Evolutionary conservation across 768 basidiomycete species (phyloP), one percentile per base, ranked within the genome.

Genomic region (Rhizopogon salebrosus): DNA sequence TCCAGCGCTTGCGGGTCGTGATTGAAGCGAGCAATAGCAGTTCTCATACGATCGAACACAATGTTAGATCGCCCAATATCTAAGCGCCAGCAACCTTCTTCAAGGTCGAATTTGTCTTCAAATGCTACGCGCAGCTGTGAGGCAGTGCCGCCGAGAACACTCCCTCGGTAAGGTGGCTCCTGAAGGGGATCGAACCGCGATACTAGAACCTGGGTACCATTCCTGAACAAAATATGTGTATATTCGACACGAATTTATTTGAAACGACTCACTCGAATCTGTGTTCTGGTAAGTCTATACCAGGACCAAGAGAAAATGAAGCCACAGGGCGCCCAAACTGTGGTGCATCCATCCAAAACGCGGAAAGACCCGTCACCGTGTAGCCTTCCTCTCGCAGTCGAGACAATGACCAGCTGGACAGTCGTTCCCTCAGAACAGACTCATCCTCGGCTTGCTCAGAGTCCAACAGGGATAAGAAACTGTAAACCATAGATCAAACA

Each of bases 11-110:
- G 61, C 0, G 83, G 79, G 57, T 92, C 80, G 18, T 77, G 70
- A 51, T 79, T 72, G 23, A 93, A 64, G 24, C 76, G 66, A 6
- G 67, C 59, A 22, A 94, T 76, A 9, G 92, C 91, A 2, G 74
- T 69, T 8, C 80, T 75, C 82, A 92, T 92, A 39, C 88, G 78
- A 27, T 82, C 74, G 54, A 78, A 84, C 13, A 83, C 75, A 41
- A 89, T 76, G 54, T 83, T 81, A 22, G 83, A 83, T 9, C 75
- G 74, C 5, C 85, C 87, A 2, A 92, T 64, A 60, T 95, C 93
- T 41, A 95, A 61, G 36, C 82, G 70, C 85, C 86, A 91, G 38
- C 59, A 52, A 2, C 79, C 78, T 3, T 76, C 70, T 38, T 63
- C 66, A 14, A 77, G 46, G 3, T 68, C 76, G 64, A 68, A 82